Evolutionary conservation across 371 early-diverging fungal species (phyloP).

Genomic region (Globomyces sp.): DNA sequence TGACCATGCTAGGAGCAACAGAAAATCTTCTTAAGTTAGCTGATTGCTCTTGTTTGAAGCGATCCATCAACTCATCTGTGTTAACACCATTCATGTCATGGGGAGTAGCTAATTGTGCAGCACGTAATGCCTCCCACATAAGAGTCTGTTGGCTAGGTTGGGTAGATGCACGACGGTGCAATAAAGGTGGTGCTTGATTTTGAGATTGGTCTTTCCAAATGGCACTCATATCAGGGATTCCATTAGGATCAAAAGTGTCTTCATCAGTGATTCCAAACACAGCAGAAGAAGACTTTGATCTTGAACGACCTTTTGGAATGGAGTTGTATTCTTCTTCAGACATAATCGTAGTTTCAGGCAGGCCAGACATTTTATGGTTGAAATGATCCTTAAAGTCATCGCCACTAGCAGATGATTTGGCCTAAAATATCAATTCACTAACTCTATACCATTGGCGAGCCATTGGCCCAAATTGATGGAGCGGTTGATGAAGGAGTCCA

Average conservation of each 20-base stretch:
- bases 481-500: background rate
- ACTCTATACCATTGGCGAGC: slow-evolving; percentile 15
- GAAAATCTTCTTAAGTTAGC: slow-evolving; percentile 16
- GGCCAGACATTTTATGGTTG: background rate
- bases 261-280: slow-evolving; percentile 33
- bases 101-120: slow-evolving; percentile 17
- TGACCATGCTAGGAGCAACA: slow-evolving; percentile 17
- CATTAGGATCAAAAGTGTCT: slow-evolving; percentile 7
- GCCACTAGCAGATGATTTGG: slow-evolving; percentile 4
- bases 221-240: slow-evolving; percentile 31
- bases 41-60: slow-evolving; percentile 18
- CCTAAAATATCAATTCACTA: background rate
- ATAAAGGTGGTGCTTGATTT: slow-evolving; percentile 16
- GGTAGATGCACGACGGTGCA: slow-evolving; percentile 43
- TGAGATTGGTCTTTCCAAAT: slow-evolving; percentile 32
- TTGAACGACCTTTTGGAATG: slow-evolving; percentile 36
- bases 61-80: slow-evolving; percentile 19
- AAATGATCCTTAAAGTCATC: slow-evolving; percentile 17
- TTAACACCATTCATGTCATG: slow-evolving; percentile 20
- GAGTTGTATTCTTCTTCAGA: slow-evolving; percentile 35
- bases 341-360: slow-evolving; percentile 3
- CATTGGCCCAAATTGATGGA: slow-evolving; percentile 13
- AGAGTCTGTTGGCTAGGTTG: slow-evolving; percentile 40
- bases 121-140: slow-evolving; percentile 23
- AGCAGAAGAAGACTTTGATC: slow-evolving; percentile 47